Evolutionary conservation across 1,284 basidiomycete genomes (phyloP).

Genomic region (Ceratobasidium sp.): DNA sequence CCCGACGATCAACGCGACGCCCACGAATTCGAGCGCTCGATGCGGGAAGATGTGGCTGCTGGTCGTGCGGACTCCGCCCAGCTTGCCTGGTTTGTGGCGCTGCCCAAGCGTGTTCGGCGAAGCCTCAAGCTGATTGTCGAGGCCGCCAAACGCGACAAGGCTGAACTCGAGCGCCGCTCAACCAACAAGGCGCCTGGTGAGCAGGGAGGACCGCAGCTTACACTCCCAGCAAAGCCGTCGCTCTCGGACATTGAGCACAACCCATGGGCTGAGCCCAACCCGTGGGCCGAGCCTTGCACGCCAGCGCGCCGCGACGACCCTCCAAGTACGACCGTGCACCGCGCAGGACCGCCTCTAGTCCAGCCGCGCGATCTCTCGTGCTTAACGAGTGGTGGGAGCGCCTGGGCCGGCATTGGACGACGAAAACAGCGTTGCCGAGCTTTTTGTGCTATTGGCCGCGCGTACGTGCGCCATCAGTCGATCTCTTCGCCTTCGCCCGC

Average conservation of each 20-base stretch:
- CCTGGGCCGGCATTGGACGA: neutral
- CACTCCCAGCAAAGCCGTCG: no score
- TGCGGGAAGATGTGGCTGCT: neutral
- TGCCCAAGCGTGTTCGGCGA: neutral
- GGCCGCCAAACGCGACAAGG: neutral
- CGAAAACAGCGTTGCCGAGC: neutral
- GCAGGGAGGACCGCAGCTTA: no score
- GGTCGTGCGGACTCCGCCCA: neutral
- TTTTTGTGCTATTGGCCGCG: neutral
- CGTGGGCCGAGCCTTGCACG: no score
- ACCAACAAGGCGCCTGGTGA: no score
- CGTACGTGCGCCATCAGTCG: neutral
- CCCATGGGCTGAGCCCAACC: no score
- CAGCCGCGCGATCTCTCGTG: neutral
- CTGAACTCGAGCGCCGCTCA: no score
- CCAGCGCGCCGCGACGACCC: no score
- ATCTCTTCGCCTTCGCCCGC: no score
- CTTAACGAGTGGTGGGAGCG: neutral
- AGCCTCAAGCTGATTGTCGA: neutral
- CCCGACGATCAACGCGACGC: neutral
- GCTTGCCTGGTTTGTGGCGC: constrained; percentile 8
- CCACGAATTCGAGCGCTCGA: neutral
- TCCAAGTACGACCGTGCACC: no score
- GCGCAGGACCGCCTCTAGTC: neutral
- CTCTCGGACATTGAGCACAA: no score